Base-by-base conservation (phyloP, 2,329 filamentous ascomycete species). In the Verticillium nubilum region DNA sequence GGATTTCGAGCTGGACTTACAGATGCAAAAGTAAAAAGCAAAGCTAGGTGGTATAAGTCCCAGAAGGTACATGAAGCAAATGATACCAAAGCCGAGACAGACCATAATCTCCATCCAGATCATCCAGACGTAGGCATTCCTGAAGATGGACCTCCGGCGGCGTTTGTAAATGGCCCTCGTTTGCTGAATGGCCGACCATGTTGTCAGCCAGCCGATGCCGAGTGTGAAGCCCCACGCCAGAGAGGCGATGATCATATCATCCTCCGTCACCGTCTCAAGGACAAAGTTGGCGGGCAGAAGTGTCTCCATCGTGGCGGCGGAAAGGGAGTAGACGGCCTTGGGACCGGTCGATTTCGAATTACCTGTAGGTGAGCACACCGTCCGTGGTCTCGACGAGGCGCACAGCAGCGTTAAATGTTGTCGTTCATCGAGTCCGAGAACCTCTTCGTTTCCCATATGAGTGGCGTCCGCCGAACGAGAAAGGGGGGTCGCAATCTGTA, bases 91-190 rank as follows among this genome's bases (percentile, higher is more conserved):
- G 29, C 23, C 60, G 9, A 77, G 68, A 6, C 73, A 78, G 1
- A 75, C 74, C 1, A 69, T 1, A 2, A 80, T 68, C 62, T 80
- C 78, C 35, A 72, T 54, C 78, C 78, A 80, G 60, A 80, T 73
- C 74, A 80, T 74, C 69, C 73, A 75, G 0, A 80, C 68, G 60
- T 79, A 79, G 1, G 71, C 67, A 63, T 76, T 78, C 25, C 66
- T 70, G 64, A 59, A 53, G 61, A 72, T 63, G 68, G 70, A 47
- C 31, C 52, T 54, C 1, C 71, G 64, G 52, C 64, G 68, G 9
- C 67, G 72, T 23, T 70, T 64, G 58, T 67, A 76, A 27, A 72
- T 60, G 6, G 69, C 69, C 33, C 61, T 64, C 1, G 69, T 70
- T 62, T 76, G 73, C 62, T 68, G 69, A 42, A 69, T 59, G 5